Conservation (phyloP, 768 basidiomycete species). For the Asterophora lycoperdoides region DNA sequence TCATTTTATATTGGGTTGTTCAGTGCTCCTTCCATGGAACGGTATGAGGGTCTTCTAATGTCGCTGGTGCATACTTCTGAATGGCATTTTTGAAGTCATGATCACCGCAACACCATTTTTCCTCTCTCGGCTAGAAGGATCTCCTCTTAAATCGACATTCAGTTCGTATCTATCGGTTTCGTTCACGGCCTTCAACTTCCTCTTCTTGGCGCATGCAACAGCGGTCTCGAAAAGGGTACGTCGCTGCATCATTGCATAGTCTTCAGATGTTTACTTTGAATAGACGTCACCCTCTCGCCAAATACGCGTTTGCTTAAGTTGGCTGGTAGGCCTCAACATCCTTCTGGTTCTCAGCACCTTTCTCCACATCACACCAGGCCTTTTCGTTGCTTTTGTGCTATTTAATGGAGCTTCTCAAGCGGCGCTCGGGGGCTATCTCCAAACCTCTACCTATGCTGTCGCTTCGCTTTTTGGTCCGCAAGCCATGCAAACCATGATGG, state of each 20-base stretch:
- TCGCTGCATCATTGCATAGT: constrained; percentile 3
- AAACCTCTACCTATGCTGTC: constrained; percentile 73
- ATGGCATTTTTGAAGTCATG: constrained; percentile 48
- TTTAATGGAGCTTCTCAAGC: constrained; percentile 57
- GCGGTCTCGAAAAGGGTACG: constrained; percentile 61
- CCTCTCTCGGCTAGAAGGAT: constrained; percentile 59
- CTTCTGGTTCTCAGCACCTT: constrained; percentile 67
- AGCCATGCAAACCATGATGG: constrained; percentile 71
- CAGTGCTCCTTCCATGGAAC: constrained; percentile 85
- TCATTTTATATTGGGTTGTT: constrained; percentile 56
- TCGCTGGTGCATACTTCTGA: background rate
- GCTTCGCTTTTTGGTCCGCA: constrained; percentile 75
- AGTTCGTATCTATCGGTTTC: constrained; percentile 61
- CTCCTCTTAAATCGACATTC: constrained; percentile 54
- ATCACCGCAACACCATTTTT: constrained; percentile 88
- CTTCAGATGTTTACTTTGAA: background rate
- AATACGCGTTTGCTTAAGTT: constrained; percentile 47
- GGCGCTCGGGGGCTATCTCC: constrained; percentile 66
- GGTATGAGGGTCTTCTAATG: constrained; percentile 44
- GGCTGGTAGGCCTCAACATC: constrained; percentile 48
- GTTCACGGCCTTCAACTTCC: constrained; percentile 62
- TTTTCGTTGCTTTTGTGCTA: constrained; percentile 66
- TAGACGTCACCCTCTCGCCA: constrained; percentile 61
- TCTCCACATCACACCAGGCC: constrained; percentile 42
- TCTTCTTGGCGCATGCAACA: constrained; percentile 73